phyloP scores from a whole-genome alignment of 345 rosid species.

The Aquilaria yunnanensis region DNA sequence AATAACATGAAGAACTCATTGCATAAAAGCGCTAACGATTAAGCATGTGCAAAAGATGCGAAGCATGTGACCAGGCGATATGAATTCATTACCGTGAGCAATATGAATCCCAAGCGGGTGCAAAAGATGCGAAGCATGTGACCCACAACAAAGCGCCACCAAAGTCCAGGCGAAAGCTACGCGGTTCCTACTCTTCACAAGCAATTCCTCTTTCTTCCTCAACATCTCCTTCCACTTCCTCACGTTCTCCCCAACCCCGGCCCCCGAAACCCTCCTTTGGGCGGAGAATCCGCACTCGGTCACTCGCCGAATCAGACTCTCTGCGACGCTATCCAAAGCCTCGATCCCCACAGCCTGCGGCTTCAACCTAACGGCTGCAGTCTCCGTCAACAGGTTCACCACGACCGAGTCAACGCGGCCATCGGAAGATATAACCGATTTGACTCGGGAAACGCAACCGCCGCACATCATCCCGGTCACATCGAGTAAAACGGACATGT shows the following conservation, averaged over 20 bases:
- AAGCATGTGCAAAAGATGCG: too few species aligned
- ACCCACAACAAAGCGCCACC: conserved; percentile 93
- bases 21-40: neutral
- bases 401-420: conserved; percentile 76
- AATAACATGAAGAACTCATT: neutral
- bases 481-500: conserved; percentile 56
- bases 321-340: conserved; percentile 31
- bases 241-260: conserved; percentile 71
- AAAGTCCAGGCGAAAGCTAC: conserved; percentile 92
- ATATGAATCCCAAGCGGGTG: conserved; percentile 87
- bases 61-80: too few species aligned
- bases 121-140: conserved; percentile 80
- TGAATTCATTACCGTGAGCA: conserved; percentile 51
- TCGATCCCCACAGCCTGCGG: conserved; percentile 29
- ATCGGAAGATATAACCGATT: conserved; percentile 61
- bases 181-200: conserved; percentile 68
- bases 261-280: conserved; percentile 66
- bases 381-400: conserved; percentile 88
- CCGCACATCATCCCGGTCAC: conserved; percentile 97
- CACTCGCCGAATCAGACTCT: conserved; percentile 62
- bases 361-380: conserved; percentile 68
- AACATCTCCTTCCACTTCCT: conserved; percentile 77
- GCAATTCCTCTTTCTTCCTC: conserved; percentile 70
- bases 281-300: conserved; percentile 80
- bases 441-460: conserved; percentile 83